Percentiles rank a stretch among this genome's conserved stretches.
These are phyloP conservation scores for Colletotrichum aenigma DNA, from an alignment of 2,329 filamentous ascomycete genomes.

Conservation along the genomic window DNA sequence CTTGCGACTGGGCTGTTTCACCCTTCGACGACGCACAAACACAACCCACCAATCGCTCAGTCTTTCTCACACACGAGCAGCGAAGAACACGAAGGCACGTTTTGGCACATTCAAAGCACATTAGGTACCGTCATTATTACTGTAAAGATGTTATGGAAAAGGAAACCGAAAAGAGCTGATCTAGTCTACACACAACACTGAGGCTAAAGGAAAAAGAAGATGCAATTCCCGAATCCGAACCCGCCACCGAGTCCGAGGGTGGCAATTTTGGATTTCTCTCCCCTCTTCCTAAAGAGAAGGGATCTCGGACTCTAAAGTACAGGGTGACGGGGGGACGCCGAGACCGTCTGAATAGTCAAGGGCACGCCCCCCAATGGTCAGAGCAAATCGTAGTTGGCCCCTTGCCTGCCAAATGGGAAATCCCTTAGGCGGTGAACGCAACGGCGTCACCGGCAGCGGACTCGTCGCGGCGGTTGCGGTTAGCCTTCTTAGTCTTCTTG, in stretches of 20 bases:
- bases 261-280: not conserved
- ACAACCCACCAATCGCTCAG: not conserved
- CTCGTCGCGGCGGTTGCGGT: not conserved
- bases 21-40: not conserved
- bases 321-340: not conserved
- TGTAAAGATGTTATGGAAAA: not conserved
- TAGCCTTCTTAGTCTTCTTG: conserved; percentile 16
- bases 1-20: conserved; percentile 1
- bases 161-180: conserved; percentile 7
- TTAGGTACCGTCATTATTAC: conserved; percentile 13
- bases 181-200: not conserved
- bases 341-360: not conserved
- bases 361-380: not conserved
- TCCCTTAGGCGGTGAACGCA: conserved; percentile 8
- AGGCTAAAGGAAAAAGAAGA: not conserved
- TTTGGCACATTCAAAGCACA: not conserved
- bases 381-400: not conserved
- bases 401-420: not conserved
- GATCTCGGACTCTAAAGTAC: not conserved
- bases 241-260: not conserved
- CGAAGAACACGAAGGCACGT: not conserved
- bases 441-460: not conserved
- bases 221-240: not conserved
- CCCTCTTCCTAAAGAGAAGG: not conserved
- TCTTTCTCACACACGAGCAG: not conserved